Base-by-base conservation (phyloP, 805 yeast genomes). In the Nakazawaea anatomiae region DNA sequence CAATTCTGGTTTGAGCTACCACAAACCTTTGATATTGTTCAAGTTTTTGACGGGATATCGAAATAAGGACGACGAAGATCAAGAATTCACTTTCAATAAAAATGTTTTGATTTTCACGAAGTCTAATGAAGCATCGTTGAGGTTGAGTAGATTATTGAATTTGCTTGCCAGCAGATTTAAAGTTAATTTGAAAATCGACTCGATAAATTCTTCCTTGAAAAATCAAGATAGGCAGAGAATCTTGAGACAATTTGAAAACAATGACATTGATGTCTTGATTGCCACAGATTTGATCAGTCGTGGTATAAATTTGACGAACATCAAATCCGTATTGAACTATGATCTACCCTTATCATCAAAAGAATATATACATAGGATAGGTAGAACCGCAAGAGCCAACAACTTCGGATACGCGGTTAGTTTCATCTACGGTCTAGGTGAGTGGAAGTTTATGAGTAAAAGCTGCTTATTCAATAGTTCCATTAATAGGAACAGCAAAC, bases 361-460 rank as follows among this genome's bases (percentile, higher is more conserved):
- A 56, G 98, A 94, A 59, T 94, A 94, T 58, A 89, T 94, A 30
- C 99, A 94, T 68, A 79, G 99, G 60, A 89, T 90, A 39, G 99
- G 99, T 40, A 83, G 99, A 72, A 91, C 98, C 0, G 97, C 98
- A 1, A 82, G 99, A 69, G 99, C 99, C 2, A 84, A 86, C 47
- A 79, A 82, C 36, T 48, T 57, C 0, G 99, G 99, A 63, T 69
- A 71, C 38, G 96, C 96, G 0, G 78, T 83, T 63, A 86, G 82
- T 44, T 64, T 92, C 29, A 73, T 83, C n/a, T 74, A 82, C 52
- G 95, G 96, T 31, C 80, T 79, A 50, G 91, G 90, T 48, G 98
- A 94, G 59, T 74, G 71, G 47, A 82, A 75, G 57, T 86, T 88
- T 85, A 75, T 76, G 53, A 71, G 72, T 47, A 75, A 67, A 50